A percentile compares a stretch with the other conserved stretches of the same genome.
These are phyloP conservation scores for Geranomyces michiganensis DNA, from an alignment of 192 early-diverging fungal genomes.

Conservation along the genomic window DNA sequence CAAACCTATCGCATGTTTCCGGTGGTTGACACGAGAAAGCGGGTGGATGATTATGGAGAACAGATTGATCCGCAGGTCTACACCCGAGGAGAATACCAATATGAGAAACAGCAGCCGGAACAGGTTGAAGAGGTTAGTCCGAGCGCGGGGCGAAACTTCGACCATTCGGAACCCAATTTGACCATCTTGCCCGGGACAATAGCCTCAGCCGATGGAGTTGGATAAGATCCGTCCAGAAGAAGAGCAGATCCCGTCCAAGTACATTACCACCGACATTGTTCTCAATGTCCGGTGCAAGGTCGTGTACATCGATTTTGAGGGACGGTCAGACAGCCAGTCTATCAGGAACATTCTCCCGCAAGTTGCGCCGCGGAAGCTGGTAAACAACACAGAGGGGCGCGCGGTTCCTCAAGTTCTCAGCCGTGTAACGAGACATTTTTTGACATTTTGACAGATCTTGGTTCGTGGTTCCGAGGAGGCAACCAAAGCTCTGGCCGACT, in stretches of 20 bases:
- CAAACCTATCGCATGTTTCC: slow-evolving; percentile 82
- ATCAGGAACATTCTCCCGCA: slow-evolving; percentile 83
- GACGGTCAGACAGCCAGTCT: slow-evolving; percentile 83
- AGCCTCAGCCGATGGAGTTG: slow-evolving; percentile 42
- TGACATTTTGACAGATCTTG: slow-evolving; percentile 59
- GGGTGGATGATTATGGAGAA: slow-evolving; percentile 93
- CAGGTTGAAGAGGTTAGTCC: slow-evolving; percentile 35
- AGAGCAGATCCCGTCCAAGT: slow-evolving; percentile 79
- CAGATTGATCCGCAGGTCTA: slow-evolving; percentile 67
- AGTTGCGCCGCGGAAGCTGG: slow-evolving; percentile 78
- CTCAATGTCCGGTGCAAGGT: slow-evolving; percentile 74
- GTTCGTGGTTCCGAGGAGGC: slow-evolving; percentile 81
- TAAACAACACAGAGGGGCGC: slow-evolving; percentile 39
- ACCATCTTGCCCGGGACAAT: too few species aligned
- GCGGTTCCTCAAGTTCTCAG: not conserved
- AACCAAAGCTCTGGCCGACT: slow-evolving; percentile 66
- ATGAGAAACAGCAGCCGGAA: slow-evolving; percentile 42
- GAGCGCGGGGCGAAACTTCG: not conserved
- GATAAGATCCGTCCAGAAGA: slow-evolving; percentile 54
- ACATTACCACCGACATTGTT: slow-evolving; percentile 58
- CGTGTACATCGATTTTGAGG: slow-evolving; percentile 89
- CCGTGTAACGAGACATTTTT: not conserved
- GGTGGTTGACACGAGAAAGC: slow-evolving; percentile 74
- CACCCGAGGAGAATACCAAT: slow-evolving; percentile 27
- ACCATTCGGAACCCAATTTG: not conserved